These are phyloP conservation scores for Cordyceps javanica DNA, from an alignment of 2,329 filamentous ascomycete species.

Conservation along the genomic window DNA sequence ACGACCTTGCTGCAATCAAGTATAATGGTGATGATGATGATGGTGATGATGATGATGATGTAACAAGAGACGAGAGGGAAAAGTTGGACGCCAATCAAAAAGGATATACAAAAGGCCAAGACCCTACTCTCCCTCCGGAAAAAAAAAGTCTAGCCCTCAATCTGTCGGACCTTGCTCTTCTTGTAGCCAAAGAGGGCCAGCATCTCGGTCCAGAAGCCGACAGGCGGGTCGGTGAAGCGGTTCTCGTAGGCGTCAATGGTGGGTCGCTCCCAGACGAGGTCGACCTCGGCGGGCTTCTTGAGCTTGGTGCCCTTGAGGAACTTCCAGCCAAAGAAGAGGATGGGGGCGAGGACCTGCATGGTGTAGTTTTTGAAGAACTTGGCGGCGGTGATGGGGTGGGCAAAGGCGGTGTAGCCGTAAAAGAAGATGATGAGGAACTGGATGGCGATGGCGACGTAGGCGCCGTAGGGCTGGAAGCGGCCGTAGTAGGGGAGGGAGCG, in stretches of 20 bases:
- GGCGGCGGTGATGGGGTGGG: conserved; percentile 38
- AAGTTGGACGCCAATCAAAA: too few species aligned
- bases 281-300: conserved; percentile 46
- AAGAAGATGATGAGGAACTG: conserved; percentile 39
- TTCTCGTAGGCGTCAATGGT: conserved; percentile 52
- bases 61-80: too few species aligned
- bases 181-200: conserved; percentile 36
- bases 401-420: conserved; percentile 51
- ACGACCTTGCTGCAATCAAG: not conserved
- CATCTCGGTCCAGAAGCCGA: conserved; percentile 52
- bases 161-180: conserved; percentile 16
- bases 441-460: conserved; percentile 37
- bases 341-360: conserved; percentile 47
- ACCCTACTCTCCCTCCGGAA: not conserved
- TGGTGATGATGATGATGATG: too few species aligned
- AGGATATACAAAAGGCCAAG: not conserved
- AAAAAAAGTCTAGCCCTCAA: conserved; percentile 18
- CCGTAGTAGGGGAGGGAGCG: conserved; percentile 50
- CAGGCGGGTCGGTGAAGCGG: conserved; percentile 40
- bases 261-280: conserved; percentile 56
- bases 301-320: conserved; percentile 52
- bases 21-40: too few species aligned
- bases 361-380: conserved; percentile 50
- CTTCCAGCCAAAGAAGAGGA: conserved; percentile 58
- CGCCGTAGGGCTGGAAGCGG: conserved; percentile 53